Conservation (phyloP, 306 rosid species). For the Erythrophleum fordii region DNA sequence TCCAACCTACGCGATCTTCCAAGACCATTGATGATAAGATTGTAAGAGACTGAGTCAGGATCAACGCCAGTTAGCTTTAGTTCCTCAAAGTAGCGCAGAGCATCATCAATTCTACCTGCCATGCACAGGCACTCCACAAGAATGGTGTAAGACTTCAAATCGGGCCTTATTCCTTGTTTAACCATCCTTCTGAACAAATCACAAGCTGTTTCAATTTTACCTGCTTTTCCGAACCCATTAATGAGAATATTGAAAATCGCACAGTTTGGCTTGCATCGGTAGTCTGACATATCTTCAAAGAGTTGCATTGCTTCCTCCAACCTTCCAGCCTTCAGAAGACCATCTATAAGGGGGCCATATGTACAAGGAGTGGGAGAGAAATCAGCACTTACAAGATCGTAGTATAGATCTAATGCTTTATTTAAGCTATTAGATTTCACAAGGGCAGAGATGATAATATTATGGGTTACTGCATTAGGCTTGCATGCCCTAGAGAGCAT, state of each 20-base stretch:
- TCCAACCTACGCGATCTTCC: conserved; percentile 72
- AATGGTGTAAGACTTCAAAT: conserved; percentile 83
- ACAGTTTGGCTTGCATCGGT: conserved; percentile 79
- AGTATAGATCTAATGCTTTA: conserved; percentile 76
- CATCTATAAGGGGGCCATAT: conserved; percentile 88
- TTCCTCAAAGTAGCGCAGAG: conserved; percentile 73
- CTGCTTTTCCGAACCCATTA: conserved; percentile 88
- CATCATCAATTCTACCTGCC: conserved; percentile 79
- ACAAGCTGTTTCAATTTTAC: conserved; percentile 67
- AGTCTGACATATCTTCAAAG: conserved; percentile 82
- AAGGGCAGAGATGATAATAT: conserved; percentile 78
- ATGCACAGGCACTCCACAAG: conserved; percentile 80
- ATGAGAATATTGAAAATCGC: conserved; percentile 86
- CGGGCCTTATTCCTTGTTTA: conserved; percentile 87
- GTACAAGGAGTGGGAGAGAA: conserved; percentile 93
- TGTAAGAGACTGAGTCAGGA: conserved; percentile 77
- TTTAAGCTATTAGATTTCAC: conserved; percentile 62
- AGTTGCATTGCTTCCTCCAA: conserved; percentile 76
- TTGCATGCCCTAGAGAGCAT: conserved; percentile 74
- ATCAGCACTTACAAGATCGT: conserved; percentile 76
- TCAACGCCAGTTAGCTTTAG: conserved; percentile 79
- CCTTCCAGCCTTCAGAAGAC: conserved; percentile 80
- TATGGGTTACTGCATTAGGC: conserved; percentile 82
- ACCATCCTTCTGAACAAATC: conserved; percentile 75
- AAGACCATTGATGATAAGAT: conserved; percentile 80